phyloP scores from a whole-genome alignment of 2,329 filamentous ascomycete species.

The Fusarium pseudocircinatum region DNA sequence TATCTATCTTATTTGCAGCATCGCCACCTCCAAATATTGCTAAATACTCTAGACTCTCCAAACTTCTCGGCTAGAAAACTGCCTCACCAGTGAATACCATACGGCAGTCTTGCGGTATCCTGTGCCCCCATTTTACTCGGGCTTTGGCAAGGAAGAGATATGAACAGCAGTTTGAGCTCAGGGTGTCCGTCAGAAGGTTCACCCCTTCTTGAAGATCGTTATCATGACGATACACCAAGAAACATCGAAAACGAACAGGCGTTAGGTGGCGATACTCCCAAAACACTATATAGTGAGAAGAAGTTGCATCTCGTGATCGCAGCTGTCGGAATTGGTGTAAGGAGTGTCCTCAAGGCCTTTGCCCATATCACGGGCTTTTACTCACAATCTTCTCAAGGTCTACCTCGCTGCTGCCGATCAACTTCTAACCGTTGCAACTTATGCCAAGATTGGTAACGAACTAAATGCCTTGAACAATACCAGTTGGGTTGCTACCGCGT shows the following conservation, averaged over 20 bases:
- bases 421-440: constrained; percentile 80
- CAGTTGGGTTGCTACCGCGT: constrained; percentile 74
- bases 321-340: constrained; percentile 52
- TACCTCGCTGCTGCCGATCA: constrained; percentile 80
- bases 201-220: constrained; percentile 41
- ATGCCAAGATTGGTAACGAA: constrained; percentile 80
- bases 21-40: neutral
- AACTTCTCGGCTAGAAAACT: neutral
- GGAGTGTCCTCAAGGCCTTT: neutral
- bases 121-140: neutral
- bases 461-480: constrained; percentile 78
- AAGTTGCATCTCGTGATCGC: constrained; percentile 52
- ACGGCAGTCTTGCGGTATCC: neutral
- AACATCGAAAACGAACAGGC: constrained; percentile 25
- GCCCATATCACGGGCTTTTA: neutral
- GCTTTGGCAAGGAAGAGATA: neutral
- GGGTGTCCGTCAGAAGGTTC: constrained; percentile 37
- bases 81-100: neutral
- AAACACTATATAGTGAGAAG: constrained; percentile 32
- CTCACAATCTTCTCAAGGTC: constrained; percentile 56
- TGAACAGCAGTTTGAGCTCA: constrained; percentile 16
- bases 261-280: neutral
- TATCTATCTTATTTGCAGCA: neutral
- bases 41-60: neutral
- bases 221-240: neutral